Percentiles rank a stretch among this genome's conserved stretches.
Conservation (phyloP, 495 filamentous ascomycete species). For the Talaromyces borbonicus region DNA sequence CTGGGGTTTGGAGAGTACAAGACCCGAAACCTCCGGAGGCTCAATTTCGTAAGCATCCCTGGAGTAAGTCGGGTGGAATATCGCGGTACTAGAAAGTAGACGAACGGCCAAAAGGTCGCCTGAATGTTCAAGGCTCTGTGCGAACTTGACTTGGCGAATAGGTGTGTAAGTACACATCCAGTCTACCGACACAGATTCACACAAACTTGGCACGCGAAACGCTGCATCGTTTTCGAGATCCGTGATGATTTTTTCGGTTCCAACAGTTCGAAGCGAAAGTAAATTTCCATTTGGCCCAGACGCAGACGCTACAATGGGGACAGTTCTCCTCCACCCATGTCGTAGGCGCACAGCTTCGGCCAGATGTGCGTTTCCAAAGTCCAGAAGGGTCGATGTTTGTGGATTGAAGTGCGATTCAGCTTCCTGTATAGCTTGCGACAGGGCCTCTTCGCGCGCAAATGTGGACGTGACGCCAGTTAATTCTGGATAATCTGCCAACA, state of each 20-base stretch:
- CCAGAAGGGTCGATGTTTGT: conserved; percentile 28
- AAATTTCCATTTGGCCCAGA: conserved; percentile 34
- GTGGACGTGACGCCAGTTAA: conserved; percentile 23
- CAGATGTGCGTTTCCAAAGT: conserved; percentile 29
- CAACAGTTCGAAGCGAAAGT: conserved; percentile 29
- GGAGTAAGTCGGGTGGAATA: conserved; percentile 49
- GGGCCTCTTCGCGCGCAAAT: conserved; percentile 19
- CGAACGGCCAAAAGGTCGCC: conserved; percentile 55
- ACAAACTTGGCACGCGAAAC: conserved; percentile 25
- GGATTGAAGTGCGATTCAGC: conserved; percentile 28
- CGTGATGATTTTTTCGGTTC: conserved; percentile 24
- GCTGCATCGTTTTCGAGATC: conserved; percentile 9
- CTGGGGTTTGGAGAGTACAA: conserved; percentile 7
- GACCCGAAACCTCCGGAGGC: conserved; percentile 13
- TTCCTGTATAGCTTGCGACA: conserved; percentile 22
- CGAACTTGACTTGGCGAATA: conserved; percentile 60
- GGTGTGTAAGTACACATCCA: conserved; percentile 47
- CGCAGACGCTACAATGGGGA: conserved; percentile 34
- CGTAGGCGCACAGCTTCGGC: conserved; percentile 18
- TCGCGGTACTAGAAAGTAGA: conserved; percentile 40
- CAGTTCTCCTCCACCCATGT: conserved; percentile 13
- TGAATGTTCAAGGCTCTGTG: conserved; percentile 35
- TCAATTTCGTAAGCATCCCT: conserved; percentile 18
- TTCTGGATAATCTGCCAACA: conserved; percentile 28
- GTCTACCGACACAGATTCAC: conserved; percentile 34